These are phyloP conservation scores for Penicillium fuscoglaucum DNA, from an alignment of 2,329 filamentous ascomycete species.

Conservation along the genomic window DNA sequence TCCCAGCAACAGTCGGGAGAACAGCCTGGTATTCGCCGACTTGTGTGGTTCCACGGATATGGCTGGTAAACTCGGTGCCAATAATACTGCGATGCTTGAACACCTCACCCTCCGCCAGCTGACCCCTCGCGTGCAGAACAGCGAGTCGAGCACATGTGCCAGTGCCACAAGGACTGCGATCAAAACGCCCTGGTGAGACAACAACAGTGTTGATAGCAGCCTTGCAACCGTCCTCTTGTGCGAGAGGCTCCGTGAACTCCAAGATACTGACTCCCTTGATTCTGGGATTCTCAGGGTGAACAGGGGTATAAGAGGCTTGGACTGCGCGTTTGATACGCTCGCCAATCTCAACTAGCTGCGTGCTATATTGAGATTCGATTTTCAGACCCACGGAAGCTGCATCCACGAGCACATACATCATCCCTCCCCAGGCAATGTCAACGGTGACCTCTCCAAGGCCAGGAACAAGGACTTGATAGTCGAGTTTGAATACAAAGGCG, in stretches of 20 bases:
- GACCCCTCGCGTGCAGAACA: slow-evolving; percentile 45
- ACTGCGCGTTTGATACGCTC: slow-evolving; percentile 47
- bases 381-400: slow-evolving; percentile 38
- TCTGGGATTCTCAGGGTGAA: slow-evolving; percentile 47
- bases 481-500: slow-evolving; percentile 45
- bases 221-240: slow-evolving; percentile 25
- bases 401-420: slow-evolving; percentile 49
- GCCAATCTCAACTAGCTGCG: slow-evolving; percentile 45
- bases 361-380: slow-evolving; percentile 36
- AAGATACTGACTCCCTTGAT: slow-evolving; percentile 46
- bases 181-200: slow-evolving; percentile 49
- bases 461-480: slow-evolving; percentile 43
- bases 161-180: slow-evolving; percentile 51
- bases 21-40: slow-evolving; percentile 45
- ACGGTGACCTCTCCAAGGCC: slow-evolving; percentile 44
- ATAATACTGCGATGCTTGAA: slow-evolving; percentile 47
- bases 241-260: slow-evolving; percentile 41
- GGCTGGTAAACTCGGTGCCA: slow-evolving; percentile 45
- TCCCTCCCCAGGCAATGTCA: slow-evolving; percentile 51
- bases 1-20: slow-evolving; percentile 45
- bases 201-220: slow-evolving; percentile 45
- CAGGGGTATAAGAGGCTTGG: slow-evolving; percentile 35
- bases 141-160: slow-evolving; percentile 49
- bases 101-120: slow-evolving; percentile 38
- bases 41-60: slow-evolving; percentile 40